Base-by-base conservation (phyloP, 495 filamentous ascomycete genomes). In the Penicillium diatomitis region DNA sequence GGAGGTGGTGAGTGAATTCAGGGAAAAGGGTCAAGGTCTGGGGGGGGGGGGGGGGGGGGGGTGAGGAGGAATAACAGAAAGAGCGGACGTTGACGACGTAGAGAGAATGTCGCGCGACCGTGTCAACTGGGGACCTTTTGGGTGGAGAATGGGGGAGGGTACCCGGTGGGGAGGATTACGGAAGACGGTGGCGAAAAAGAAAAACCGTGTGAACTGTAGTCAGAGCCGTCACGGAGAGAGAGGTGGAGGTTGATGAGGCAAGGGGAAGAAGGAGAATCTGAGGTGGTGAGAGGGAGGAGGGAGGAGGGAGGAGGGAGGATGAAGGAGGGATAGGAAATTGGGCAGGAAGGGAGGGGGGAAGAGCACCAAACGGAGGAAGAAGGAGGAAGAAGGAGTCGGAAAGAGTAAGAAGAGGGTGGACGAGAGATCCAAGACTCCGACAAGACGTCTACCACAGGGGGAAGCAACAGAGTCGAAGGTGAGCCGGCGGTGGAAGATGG, bases 21-120 rank as follows among this genome's bases (percentile, higher is more conserved):
- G 20, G 20, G 20, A 20, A 20, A 20, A 20, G 34, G 33, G 36
- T 4, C 32, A 33, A 36, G 34, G 46, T 34, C 39, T 27, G 6
- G 31, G 35, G 20, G 45, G 39, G 32, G 40, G 47, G 41, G 34
- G 34, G 33, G 36, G 6, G 33, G 30, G 40, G 34, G 46, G 39
- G 43, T 27, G 45, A 39, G 32, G 40, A 45, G 41, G 34, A 20
- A 20, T 2, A 20, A 20, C 20, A 20, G 44, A 61, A 59, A 49
- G 59, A 62, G 54, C 60, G 59, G 56, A 62, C 53, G 56, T 59
- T 53, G 48, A 57, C 48, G 46, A 56, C 51, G 51, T 12, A 10
- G 47, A 41, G 32, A 12, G 38, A 40, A 12, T 48, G 48, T 53
- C 50, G 56, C 42, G 50, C 56, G 56, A 58, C 56, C 56, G 56